These are phyloP conservation scores for Phytophthora idaei DNA, from an alignment of 352 stramenopile genomes.

Conservation along the genomic window DNA sequence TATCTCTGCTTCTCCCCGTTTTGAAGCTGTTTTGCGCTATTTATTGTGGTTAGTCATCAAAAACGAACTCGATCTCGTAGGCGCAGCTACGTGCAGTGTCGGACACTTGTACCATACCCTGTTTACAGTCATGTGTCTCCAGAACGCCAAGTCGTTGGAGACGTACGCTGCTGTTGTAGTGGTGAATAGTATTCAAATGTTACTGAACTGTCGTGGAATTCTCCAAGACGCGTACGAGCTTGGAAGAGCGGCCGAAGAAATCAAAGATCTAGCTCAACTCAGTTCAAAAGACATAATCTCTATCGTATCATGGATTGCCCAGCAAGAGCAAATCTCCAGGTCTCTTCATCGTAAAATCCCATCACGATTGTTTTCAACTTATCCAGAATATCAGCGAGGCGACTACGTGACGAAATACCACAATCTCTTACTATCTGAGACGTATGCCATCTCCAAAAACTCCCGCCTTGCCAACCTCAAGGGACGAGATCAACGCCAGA, in stretches of 20 bases:
- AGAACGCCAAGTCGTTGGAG: slow-evolving; percentile 41
- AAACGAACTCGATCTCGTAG: slow-evolving; percentile 31
- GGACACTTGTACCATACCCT: slow-evolving; percentile 47
- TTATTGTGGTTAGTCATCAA: slow-evolving; percentile 23
- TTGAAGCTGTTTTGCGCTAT: slow-evolving; percentile 39
- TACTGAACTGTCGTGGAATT: slow-evolving; percentile 28
- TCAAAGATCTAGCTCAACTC: neutral
- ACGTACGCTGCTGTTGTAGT: slow-evolving; percentile 30
- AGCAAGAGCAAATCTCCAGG: too few relatives aligned
- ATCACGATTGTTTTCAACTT: too few relatives aligned
- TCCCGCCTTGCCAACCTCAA: too few relatives aligned
- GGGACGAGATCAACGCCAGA: too few relatives aligned
- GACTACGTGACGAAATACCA: too few relatives aligned
- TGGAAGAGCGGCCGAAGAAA: neutral
- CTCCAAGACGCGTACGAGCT: neutral
- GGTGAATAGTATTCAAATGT: slow-evolving; percentile 33
- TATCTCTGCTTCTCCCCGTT: slow-evolving; percentile 39
- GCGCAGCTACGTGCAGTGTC: slow-evolving; percentile 22
- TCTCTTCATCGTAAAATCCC: too few relatives aligned
- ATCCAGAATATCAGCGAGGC: too few relatives aligned
- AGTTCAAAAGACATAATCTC: neutral
- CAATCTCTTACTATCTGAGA: too few relatives aligned
- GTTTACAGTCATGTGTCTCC: slow-evolving; percentile 44
- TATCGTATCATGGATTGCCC: too few relatives aligned
- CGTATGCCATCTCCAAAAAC: too few relatives aligned